Evolutionary conservation across 345 rosid species (phyloP).

Genomic region (Turritis glabra): DNA sequence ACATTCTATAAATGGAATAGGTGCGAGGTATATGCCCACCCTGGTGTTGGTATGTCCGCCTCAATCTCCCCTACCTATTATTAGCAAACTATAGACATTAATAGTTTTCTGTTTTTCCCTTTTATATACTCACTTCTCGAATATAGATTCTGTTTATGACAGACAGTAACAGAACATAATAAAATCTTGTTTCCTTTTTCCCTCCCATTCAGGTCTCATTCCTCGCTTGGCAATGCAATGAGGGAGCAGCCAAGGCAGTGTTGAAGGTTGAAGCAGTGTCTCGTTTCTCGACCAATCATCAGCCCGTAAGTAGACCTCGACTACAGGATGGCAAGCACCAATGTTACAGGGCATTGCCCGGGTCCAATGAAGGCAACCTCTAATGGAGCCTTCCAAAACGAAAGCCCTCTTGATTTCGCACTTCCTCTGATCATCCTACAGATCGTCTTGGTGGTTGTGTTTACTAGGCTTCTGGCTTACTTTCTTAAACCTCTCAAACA

Average conservation of each 20-base stretch:
- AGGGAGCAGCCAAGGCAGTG: slow-evolving; percentile 24
- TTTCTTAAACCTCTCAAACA: slow-evolving; percentile 65
- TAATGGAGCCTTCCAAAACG: slow-evolving; percentile 70
- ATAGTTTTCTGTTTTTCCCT: slow-evolving; percentile 27
- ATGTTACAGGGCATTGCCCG: slow-evolving; percentile 40
- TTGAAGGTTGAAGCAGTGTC: slow-evolving; percentile 23
- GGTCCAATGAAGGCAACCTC: slow-evolving; percentile 74
- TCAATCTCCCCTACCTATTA: slow-evolving; percentile 26
- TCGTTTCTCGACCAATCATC: slow-evolving; percentile 14
- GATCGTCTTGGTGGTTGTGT: slow-evolving; percentile 60
- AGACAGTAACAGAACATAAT: neutral
- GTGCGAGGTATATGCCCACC: slow-evolving; percentile 35
- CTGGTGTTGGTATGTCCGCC: slow-evolving; percentile 35
- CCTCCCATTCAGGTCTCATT: slow-evolving; percentile 2
- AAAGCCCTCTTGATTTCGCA: slow-evolving; percentile 73
- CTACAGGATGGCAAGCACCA: slow-evolving; percentile 26
- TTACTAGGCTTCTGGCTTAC: slow-evolving; percentile 60
- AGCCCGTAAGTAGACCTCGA: neutral
- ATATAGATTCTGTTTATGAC: slow-evolving; percentile 15
- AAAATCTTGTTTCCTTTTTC: slow-evolving; percentile 14
- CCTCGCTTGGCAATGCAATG: slow-evolving; percentile 15
- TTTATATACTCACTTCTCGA: slow-evolving; percentile 23
- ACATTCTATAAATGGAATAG: slow-evolving; percentile 27
- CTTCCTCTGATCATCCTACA: slow-evolving; percentile 76
- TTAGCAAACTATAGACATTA: slow-evolving; percentile 25